phyloP scores from a whole-genome alignment of 2,329 filamentous ascomycete species.

The Colletotrichum sublineola region DNA sequence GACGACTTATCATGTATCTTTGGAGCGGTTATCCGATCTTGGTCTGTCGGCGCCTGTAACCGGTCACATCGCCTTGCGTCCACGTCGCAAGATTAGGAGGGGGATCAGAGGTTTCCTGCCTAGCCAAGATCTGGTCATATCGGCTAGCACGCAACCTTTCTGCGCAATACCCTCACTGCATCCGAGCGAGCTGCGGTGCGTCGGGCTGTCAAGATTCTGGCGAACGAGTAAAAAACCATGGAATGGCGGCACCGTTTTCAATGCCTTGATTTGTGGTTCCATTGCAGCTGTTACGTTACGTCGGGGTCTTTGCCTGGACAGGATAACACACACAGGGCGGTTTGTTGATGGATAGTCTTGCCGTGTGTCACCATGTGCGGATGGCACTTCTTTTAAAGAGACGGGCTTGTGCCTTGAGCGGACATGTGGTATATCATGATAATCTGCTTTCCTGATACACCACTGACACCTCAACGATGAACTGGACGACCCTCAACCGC shows the following conservation, averaged over 20 bases:
- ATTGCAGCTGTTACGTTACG: slow-evolving; percentile 18
- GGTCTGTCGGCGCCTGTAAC: not conserved
- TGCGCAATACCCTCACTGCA: not conserved
- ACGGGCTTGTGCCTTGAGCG: not conserved
- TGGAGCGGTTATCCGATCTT: not conserved
- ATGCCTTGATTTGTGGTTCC: not conserved
- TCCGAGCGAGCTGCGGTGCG: not conserved
- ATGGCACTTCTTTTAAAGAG: not conserved
- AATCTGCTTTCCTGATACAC: too few species aligned
- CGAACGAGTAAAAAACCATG: not conserved
- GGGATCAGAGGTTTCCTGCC: not conserved
- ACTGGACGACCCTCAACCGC: not conserved
- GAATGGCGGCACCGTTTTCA: not conserved
- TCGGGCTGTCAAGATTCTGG: not conserved
- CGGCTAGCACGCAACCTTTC: slow-evolving; percentile 1
- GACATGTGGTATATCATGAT: too few species aligned
- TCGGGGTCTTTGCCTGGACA: not conserved
- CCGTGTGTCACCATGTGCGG: not conserved
- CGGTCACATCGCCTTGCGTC: not conserved
- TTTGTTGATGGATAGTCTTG: not conserved
- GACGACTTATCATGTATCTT: not conserved
- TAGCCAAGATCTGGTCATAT: not conserved
- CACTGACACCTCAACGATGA: not conserved
- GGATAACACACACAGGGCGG: not conserved
- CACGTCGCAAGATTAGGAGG: not conserved